phyloP scores from a whole-genome alignment of 23 red algal genomes.

The Gracilaria gracilis region DNA sequence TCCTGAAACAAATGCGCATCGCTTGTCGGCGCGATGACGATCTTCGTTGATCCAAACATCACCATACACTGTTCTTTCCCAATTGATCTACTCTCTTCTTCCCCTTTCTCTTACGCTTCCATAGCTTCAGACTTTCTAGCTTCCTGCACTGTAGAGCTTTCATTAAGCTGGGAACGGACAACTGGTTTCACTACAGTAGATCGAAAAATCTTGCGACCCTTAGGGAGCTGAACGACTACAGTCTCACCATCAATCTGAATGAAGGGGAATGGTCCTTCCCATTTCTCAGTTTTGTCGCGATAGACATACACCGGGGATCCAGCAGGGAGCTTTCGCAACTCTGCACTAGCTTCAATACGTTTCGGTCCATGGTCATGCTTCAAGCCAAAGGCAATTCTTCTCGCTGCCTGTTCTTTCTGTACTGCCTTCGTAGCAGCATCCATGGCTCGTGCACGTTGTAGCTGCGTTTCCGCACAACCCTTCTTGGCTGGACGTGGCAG shows the following conservation, averaged over 20 bases:
- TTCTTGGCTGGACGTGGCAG: slow-evolving; percentile 15
- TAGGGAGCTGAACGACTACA: slow-evolving; percentile 21
- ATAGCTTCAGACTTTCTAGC: not conserved
- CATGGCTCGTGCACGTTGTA: slow-evolving; percentile 21
- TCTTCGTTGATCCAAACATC: slow-evolving; percentile 44
- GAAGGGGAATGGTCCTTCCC: slow-evolving; percentile 34
- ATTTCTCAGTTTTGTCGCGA: not conserved
- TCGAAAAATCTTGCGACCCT: slow-evolving; percentile 22
- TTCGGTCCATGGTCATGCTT: slow-evolving; percentile 40
- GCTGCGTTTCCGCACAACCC: not conserved
- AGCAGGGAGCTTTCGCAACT: slow-evolving; percentile 31
- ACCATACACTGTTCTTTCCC: not conserved
- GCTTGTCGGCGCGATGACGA: not conserved
- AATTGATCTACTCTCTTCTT: not conserved
- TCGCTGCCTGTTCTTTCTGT: slow-evolving; percentile 5
- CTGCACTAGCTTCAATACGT: slow-evolving; percentile 1
- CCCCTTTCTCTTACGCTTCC: not conserved
- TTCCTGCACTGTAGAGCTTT: not conserved
- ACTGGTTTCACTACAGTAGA: slow-evolving; percentile 35
- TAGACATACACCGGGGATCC: slow-evolving; percentile 30
- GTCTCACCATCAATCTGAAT: slow-evolving; percentile 43
- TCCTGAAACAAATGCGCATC: not conserved
- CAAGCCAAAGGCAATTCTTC: slow-evolving; percentile 12
- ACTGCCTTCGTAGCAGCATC: slow-evolving; percentile 24
- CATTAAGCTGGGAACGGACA: not conserved